A percentile compares a stretch with the other conserved stretches of the same genome.
Conservation (phyloP, 73 alveolate genomes). For the Paramecium caudatum region DNA sequence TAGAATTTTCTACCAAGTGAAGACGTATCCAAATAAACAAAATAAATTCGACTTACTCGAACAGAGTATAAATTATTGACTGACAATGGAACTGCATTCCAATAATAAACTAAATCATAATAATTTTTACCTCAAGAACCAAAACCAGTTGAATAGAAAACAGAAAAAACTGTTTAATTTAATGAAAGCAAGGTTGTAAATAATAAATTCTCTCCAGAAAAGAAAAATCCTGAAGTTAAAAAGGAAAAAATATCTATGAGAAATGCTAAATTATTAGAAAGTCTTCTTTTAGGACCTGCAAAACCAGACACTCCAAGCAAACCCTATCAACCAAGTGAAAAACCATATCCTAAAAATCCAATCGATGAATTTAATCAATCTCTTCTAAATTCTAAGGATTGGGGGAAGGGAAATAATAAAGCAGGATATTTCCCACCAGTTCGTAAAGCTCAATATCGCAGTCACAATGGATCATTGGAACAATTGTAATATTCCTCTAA, state of each 20-base stretch:
- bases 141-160: neutral
- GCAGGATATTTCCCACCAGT: conserved; percentile 23
- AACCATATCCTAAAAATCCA: conserved; percentile 19
- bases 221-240: neutral
- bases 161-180: conserved; percentile 27
- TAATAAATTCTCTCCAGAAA: conserved; percentile 1
- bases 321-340: neutral
- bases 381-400: conserved; percentile 7
- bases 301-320: conserved; percentile 29
- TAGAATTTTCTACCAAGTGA: conserved; percentile 60
- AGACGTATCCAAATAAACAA: neutral
- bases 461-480: conserved; percentile 57
- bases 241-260: neutral
- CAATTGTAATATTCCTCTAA: neutral
- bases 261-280: conserved; percentile 47
- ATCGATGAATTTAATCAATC: conserved; percentile 48
- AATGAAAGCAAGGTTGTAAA: neutral
- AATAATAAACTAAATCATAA: neutral
- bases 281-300: neutral
- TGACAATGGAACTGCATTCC: conserved; percentile 22
- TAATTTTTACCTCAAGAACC: conserved; percentile 37
- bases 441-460: neutral
- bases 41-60: conserved; percentile 49
- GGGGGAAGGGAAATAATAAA: neutral
- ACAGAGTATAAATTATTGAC: conserved; percentile 60